Conservation (phyloP, 352 stramenopile species). For the Phytophthora cryptogea region DNA sequence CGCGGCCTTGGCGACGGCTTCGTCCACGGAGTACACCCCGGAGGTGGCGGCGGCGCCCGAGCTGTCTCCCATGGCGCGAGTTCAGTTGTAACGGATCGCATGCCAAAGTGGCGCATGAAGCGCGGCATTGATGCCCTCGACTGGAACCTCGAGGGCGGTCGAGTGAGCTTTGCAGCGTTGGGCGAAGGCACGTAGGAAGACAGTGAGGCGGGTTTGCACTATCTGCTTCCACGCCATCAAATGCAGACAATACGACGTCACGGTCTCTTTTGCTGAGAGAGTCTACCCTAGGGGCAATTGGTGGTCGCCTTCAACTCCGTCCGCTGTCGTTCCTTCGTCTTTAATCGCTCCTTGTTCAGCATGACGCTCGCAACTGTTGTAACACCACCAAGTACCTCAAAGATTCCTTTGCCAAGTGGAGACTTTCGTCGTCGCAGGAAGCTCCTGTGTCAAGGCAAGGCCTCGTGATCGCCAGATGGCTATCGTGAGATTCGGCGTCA, state of each 20-base stretch:
- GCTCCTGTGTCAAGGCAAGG: background rate
- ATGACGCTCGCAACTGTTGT: constrained; percentile 6
- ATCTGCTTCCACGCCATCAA: too few relatives aligned
- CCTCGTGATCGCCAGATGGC: constrained; percentile 7
- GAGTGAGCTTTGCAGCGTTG: too few relatives aligned
- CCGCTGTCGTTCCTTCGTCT: too few relatives aligned
- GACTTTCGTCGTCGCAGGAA: background rate
- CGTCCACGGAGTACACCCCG: constrained; percentile 8
- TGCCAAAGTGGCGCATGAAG: too few relatives aligned
- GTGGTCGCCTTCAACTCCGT: constrained; percentile 1
- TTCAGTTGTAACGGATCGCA: constrained; percentile 14
- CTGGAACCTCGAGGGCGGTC: too few relatives aligned
- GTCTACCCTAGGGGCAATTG: too few relatives aligned
- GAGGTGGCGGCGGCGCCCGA: background rate
- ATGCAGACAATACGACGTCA: too few relatives aligned
- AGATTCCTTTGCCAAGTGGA: constrained; percentile 4
- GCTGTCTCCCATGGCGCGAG: constrained; percentile 17
- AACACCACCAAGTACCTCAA: constrained; percentile 8
- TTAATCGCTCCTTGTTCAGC: too few relatives aligned
- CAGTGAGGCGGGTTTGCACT: too few relatives aligned
- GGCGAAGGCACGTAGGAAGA: too few relatives aligned
- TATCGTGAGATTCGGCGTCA: constrained; percentile 14
- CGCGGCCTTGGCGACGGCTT: background rate
- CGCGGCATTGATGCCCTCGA: too few relatives aligned
- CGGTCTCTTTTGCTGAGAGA: too few relatives aligned